phyloP scores from a whole-genome alignment of 805 yeast genomes.

The Pichia pseudocactophila region DNA sequence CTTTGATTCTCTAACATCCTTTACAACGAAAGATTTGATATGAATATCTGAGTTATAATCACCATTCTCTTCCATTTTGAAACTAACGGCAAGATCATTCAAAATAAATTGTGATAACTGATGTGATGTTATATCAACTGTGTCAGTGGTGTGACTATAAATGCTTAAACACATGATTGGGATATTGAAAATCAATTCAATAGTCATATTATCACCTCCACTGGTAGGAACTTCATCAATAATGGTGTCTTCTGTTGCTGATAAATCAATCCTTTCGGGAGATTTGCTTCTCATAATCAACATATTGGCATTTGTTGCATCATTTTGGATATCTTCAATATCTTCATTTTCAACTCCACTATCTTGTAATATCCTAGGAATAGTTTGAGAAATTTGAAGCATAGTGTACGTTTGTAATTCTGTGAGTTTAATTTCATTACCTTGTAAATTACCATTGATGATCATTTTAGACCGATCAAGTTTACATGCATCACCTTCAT shows the following conservation, averaged over 20 bases:
- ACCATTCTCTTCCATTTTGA: constrained; percentile 45
- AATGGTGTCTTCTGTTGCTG: neutral
- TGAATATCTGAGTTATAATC: constrained; percentile 52
- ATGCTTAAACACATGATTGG: constrained; percentile 57
- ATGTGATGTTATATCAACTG: constrained; percentile 29
- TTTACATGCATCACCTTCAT: constrained; percentile 28
- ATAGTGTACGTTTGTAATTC: constrained; percentile 63
- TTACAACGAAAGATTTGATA: constrained; percentile 65
- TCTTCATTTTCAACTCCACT: constrained; percentile 33
- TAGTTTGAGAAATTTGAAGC: constrained; percentile 42
- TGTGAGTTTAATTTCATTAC: constrained; percentile 55
- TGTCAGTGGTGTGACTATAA: constrained; percentile 41
- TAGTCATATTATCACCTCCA: neutral
- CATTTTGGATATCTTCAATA: constrained; percentile 47
- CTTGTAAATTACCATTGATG: constrained; percentile 51
- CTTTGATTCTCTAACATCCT: constrained; percentile 56
- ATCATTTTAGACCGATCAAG: constrained; percentile 38
- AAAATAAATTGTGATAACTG: constrained; percentile 52
- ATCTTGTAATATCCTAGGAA: constrained; percentile 45
- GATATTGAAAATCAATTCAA: constrained; percentile 33
- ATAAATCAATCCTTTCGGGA: neutral
- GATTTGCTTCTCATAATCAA: constrained; percentile 21
- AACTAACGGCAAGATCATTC: constrained; percentile 44
- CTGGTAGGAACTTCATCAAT: neutral
- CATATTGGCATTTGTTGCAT: constrained; percentile 57